These are phyloP conservation scores for Hanseniaspora lachancei DNA, from an alignment of 805 yeast species.

Conservation along the genomic window DNA sequence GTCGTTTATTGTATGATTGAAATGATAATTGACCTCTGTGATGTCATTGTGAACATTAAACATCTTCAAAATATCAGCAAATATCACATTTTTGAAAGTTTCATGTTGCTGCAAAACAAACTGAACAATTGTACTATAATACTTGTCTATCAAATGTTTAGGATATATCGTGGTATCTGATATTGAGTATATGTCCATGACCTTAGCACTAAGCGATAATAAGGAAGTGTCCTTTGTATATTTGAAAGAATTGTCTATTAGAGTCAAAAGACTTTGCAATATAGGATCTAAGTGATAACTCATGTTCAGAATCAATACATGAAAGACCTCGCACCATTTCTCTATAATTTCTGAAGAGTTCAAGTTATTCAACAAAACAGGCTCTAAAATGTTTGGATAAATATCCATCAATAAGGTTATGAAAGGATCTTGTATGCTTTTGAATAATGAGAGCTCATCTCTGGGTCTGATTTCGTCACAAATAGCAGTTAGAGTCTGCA, in stretches of 20 bases:
- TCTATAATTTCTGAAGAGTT: not conserved
- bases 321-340: not conserved
- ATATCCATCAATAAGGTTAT: not conserved
- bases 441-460: not conserved
- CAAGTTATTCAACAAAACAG: not conserved
- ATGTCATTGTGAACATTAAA: not conserved
- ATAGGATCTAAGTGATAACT: constrained; percentile 30
- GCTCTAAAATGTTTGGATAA: constrained; percentile 6
- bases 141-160: not conserved
- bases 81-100: constrained; percentile 2
- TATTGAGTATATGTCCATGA: constrained; percentile 48
- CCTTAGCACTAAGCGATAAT: constrained; percentile 77
- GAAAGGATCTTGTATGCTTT: constrained; percentile 1
- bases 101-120: constrained; percentile 2
- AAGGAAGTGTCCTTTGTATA: constrained; percentile 65
- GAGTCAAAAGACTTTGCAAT: constrained; percentile 49
- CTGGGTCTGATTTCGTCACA: constrained; percentile 11
- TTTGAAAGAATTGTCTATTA: constrained; percentile 58
- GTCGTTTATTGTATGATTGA: constrained; percentile 62
- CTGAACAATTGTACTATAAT: not conserved
- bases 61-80: not conserved
- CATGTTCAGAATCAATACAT: constrained; percentile 4
- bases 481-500: constrained; percentile 4
- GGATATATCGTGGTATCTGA: constrained; percentile 2
- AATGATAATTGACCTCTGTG: constrained; percentile 11